Percentiles rank a stretch among this genome's conserved stretches.
Evolutionary conservation across 148 eudicot genomes (phyloP).

Genomic region (Rheum nobile): DNA sequence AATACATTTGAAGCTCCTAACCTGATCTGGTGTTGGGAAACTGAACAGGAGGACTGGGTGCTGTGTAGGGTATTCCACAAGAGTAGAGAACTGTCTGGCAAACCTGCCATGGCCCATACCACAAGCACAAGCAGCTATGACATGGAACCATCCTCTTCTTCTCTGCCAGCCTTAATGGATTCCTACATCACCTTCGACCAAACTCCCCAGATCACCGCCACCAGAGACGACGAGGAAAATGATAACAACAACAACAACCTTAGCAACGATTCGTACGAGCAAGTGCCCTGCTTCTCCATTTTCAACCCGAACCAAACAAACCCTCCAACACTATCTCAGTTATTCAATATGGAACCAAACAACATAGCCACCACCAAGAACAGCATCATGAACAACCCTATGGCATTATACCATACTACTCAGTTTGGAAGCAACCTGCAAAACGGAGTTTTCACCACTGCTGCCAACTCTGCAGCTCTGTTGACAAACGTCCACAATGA

Average conservation of each 20-base stretch:
- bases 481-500: background rate
- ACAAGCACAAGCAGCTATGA: slow-evolving; percentile 7
- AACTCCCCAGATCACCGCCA: background rate
- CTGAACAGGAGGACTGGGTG: slow-evolving; percentile 36
- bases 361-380: background rate
- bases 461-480: background rate
- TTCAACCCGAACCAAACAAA: slow-evolving; percentile 2
- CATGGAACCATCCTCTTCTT: slow-evolving; percentile 21
- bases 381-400: background rate
- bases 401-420: background rate
- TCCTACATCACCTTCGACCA: slow-evolving; percentile 26
- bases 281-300: slow-evolving; percentile 44
- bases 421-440: background rate
- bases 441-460: background rate
- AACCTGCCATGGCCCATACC: slow-evolving; percentile 13
- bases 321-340: slow-evolving; percentile 1
- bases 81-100: slow-evolving; percentile 16
- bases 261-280: slow-evolving; percentile 17
- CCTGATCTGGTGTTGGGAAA: background rate
- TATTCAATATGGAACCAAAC: background rate
- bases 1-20: background rate
- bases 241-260: background rate
- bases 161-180: slow-evolving; percentile 23
- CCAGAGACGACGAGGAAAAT: slow-evolving; percentile 2
- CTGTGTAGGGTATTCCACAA: slow-evolving; percentile 36